phyloP scores from a whole-genome alignment of 1,139 yeast species.

The Zygoascus hellenicus region DNA sequence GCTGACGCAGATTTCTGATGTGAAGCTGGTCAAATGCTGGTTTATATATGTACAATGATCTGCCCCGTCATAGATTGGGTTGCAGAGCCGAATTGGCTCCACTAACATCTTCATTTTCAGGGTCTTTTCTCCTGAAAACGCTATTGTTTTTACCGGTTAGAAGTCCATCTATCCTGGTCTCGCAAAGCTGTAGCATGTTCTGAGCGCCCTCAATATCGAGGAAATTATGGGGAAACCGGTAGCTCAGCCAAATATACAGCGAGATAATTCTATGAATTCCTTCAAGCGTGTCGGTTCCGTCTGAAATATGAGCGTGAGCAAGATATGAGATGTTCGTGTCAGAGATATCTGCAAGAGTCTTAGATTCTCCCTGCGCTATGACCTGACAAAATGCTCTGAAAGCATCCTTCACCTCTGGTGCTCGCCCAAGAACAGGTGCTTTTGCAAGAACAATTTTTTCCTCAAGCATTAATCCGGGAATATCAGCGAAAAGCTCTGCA shows the following conservation, averaged over 20 bases:
- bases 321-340: conserved; percentile 20
- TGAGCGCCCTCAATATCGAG: conserved; percentile 70
- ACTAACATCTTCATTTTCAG: too few relatives aligned
- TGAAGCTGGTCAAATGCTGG: not conserved
- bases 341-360: conserved; percentile 28
- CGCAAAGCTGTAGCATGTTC: conserved; percentile 47
- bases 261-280: conserved; percentile 62
- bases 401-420: conserved; percentile 20
- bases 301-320: conserved; percentile 11
- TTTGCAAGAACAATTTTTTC: conserved; percentile 30
- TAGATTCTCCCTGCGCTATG: conserved; percentile 28
- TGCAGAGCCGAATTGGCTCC: not conserved
- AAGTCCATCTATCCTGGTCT: conserved; percentile 23
- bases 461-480: conserved; percentile 29
- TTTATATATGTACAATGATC: not conserved
- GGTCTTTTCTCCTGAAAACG: not conserved
- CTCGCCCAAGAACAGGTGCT: conserved; percentile 32
- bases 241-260: conserved; percentile 79
- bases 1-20: too few relatives aligned
- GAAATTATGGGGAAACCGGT: conserved; percentile 76
- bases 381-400: conserved; percentile 29
- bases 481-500: conserved; percentile 25
- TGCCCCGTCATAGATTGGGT: not conserved
- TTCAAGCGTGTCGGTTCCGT: conserved; percentile 42
- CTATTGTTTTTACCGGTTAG: conserved; percentile 7